Evolutionary conservation across 2,329 filamentous ascomycete species (phyloP).

Genomic region (Fusarium multiceps): DNA sequence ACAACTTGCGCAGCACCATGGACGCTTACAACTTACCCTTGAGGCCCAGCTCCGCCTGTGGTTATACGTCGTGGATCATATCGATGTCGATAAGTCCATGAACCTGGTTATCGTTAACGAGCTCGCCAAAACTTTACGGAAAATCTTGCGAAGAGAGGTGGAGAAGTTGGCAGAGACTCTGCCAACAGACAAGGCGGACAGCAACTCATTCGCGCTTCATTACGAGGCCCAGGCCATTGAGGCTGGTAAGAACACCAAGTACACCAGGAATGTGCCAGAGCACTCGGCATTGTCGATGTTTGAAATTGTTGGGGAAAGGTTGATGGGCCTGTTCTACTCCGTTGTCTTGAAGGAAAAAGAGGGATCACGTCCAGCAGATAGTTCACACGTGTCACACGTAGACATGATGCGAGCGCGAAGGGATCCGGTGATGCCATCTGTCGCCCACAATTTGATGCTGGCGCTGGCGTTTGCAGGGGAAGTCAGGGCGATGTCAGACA

Average conservation of each 20-base stretch:
- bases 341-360: constrained; percentile 44
- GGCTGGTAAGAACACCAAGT: constrained; percentile 10
- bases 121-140: constrained; percentile 42
- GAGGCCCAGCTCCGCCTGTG: constrained; percentile 48
- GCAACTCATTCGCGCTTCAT: constrained; percentile 27
- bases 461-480: constrained; percentile 71
- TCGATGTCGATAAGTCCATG: constrained; percentile 40
- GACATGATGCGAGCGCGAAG: constrained; percentile 50
- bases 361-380: constrained; percentile 32
- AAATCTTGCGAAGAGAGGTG: constrained; percentile 45
- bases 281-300: constrained; percentile 32
- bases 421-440: constrained; percentile 53
- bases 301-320: constrained; percentile 32
- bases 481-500: constrained; percentile 64
- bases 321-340: constrained; percentile 46
- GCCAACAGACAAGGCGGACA: constrained; percentile 18
- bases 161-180: constrained; percentile 33
- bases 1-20: constrained; percentile 48
- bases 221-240: constrained; percentile 31
- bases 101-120: constrained; percentile 41
- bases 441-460: constrained; percentile 69
- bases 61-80: constrained; percentile 44
- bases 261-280: constrained; percentile 3
- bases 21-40: constrained; percentile 44
- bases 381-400: constrained; percentile 45